phyloP scores from a whole-genome alignment of 495 filamentous ascomycete species.

The Elasticomyces elasticus region DNA sequence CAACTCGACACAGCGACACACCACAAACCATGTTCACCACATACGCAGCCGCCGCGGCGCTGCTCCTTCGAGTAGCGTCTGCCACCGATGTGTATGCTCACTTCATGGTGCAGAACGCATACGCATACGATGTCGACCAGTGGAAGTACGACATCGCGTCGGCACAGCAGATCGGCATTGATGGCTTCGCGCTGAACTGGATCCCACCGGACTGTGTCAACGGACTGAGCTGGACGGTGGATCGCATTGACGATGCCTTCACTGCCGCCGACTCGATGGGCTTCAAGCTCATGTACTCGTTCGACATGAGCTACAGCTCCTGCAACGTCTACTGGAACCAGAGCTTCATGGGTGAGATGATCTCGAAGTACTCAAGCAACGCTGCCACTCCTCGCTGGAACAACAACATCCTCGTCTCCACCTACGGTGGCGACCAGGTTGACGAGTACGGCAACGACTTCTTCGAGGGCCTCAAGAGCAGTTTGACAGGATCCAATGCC shows the following conservation, averaged over 20 bases:
- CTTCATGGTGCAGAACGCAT: conserved; percentile 24
- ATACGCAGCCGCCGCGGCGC: neutral
- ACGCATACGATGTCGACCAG: conserved; percentile 11
- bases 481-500: neutral
- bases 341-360: conserved; percentile 20
- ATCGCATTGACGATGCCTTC: conserved; percentile 16
- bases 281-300: conserved; percentile 22
- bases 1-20: neutral
- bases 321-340: conserved; percentile 21
- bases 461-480: conserved; percentile 19
- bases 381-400: conserved; percentile 20
- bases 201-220: conserved; percentile 18
- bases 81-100: conserved; percentile 21
- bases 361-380: conserved; percentile 16
- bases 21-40: conserved; percentile 2
- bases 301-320: conserved; percentile 20
- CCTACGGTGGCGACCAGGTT: conserved; percentile 21
- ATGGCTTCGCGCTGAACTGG: conserved; percentile 23
- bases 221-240: conserved; percentile 10
- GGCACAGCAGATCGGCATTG: conserved; percentile 21
- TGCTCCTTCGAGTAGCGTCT: conserved; percentile 3
- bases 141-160: conserved; percentile 21
- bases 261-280: conserved; percentile 17
- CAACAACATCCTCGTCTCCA: conserved; percentile 24
- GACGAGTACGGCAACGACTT: conserved; percentile 24